phyloP scores from a whole-genome alignment of 371 early-diverging fungal species.

The Chytridium lagenaria region DNA sequence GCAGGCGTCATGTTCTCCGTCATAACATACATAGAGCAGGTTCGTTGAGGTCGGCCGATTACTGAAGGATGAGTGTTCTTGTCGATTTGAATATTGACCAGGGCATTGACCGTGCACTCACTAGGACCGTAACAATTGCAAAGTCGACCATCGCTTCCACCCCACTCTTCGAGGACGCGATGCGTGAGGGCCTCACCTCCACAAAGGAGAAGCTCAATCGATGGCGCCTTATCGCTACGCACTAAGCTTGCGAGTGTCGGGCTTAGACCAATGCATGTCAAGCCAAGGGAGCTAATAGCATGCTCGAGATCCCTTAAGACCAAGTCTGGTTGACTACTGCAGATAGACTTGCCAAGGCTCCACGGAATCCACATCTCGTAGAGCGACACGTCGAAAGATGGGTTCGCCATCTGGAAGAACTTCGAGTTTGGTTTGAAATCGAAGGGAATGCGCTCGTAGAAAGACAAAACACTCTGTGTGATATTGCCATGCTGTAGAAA shows the following conservation, averaged over 20 bases:
- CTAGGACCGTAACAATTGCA: slow-evolving; percentile 49
- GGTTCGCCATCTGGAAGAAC: slow-evolving; percentile 7
- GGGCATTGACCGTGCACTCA: slow-evolving; percentile 20
- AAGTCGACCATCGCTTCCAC: slow-evolving; percentile 18
- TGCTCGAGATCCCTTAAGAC: neutral
- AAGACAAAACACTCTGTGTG: neutral
- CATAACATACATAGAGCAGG: slow-evolving; percentile 23
- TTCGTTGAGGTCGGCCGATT: slow-evolving; percentile 24
- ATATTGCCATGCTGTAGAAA: slow-evolving; percentile 4
- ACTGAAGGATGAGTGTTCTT: neutral
- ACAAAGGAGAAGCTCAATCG: slow-evolving; percentile 16
- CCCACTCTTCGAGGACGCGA: slow-evolving; percentile 33
- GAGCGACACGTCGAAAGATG: neutral
- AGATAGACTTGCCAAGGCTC: neutral
- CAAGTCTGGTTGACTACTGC: neutral
- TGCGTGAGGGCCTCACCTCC: slow-evolving; percentile 36
- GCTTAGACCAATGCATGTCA: neutral
- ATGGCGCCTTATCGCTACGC: neutral
- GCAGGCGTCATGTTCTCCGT: slow-evolving; percentile 16
- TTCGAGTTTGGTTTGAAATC: neutral
- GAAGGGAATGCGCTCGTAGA: neutral
- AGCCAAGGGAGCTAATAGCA: neutral
- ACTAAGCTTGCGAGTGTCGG: slow-evolving; percentile 1
- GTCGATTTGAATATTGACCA: slow-evolving; percentile 9
- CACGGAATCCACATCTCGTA: slow-evolving; percentile 11